These are phyloP conservation scores for Lichtheimia hyalospora DNA, from an alignment of 371 early-diverging fungal species.

Conservation along the genomic window DNA sequence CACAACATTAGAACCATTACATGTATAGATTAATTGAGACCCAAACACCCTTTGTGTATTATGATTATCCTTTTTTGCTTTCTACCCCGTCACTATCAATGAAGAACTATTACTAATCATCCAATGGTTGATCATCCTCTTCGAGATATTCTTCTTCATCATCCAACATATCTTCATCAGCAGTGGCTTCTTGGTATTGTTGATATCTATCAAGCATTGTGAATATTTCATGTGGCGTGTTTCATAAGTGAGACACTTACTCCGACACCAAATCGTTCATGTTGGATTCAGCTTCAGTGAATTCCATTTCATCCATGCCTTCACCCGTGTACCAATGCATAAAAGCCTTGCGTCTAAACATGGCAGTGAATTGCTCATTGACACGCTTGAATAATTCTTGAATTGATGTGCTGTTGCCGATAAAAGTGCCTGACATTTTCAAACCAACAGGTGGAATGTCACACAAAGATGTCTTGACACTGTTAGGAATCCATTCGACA, in stretches of 20 bases:
- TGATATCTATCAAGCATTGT: conserved; percentile 40
- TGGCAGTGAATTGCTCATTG: conserved; percentile 92
- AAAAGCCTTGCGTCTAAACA: conserved; percentile 97
- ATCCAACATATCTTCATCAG: conserved; percentile 57
- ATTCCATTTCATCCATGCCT: conserved; percentile 98
- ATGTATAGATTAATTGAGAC: background rate
- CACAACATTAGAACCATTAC: background rate
- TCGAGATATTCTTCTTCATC: conserved; percentile 30
- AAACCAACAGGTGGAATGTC: conserved; percentile 97
- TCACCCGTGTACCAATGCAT: conserved; percentile 98
- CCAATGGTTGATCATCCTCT: conserved; percentile 33
- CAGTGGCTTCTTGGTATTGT: conserved; percentile 94
- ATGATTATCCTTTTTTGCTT: too few relatives aligned
- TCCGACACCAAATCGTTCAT: conserved; percentile 97
- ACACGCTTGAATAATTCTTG: conserved; percentile 99
- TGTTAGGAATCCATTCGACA: conserved; percentile 99
- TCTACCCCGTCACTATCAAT: background rate
- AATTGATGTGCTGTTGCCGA: conserved; percentile 99
- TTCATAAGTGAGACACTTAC: conserved; percentile 46
- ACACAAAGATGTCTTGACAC: conserved; percentile 98
- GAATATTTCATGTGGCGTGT: background rate
- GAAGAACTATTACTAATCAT: conserved; percentile 10
- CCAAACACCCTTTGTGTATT: too few relatives aligned
- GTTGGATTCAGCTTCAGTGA: conserved; percentile 90
- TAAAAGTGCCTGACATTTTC: conserved; percentile 98